Percentiles rank a stretch among this genome's conserved stretches.
Conservation (phyloP, 169 alveolate genomes). For the Babesia bovis region DNA sequence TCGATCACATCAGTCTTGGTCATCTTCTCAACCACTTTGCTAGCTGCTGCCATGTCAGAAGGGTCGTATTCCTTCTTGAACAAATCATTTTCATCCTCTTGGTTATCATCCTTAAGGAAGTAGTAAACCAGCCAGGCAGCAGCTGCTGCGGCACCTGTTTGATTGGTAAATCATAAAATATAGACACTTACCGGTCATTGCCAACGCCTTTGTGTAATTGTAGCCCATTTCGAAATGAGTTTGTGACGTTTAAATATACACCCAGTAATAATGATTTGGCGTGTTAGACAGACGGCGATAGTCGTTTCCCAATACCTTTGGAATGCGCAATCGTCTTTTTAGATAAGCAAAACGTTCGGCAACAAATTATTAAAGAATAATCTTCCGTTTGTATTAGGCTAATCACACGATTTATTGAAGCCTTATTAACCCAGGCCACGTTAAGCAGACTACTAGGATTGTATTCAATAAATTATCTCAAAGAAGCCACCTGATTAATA, state of each 20-base stretch:
- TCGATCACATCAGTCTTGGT: slow-evolving; percentile 67
- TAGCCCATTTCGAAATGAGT: slow-evolving; percentile 1
- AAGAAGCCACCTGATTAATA: too few species aligned
- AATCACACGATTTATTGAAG: too few species aligned
- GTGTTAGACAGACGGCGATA: too few species aligned
- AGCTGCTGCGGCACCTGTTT: slow-evolving; percentile 42
- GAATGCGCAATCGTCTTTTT: too few species aligned
- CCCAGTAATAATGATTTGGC: too few species aligned
- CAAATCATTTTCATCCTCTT: slow-evolving; percentile 40
- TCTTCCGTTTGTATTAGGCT: too few species aligned
- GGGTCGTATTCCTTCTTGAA: slow-evolving; percentile 27
- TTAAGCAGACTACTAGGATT: too few species aligned
- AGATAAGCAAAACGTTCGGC: too few species aligned
- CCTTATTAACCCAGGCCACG: too few species aligned
- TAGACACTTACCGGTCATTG: slow-evolving; percentile 35
- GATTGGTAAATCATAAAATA: neutral
- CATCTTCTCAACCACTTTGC: slow-evolving; percentile 50
- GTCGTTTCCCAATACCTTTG: too few species aligned
- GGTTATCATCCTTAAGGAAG: slow-evolving; percentile 30
- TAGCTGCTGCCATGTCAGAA: slow-evolving; percentile 16
- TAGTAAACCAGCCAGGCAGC: slow-evolving; percentile 35
- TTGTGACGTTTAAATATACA: neutral
- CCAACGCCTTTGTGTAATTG: slow-evolving; percentile 48
- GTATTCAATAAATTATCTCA: too few species aligned
- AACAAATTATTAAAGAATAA: too few species aligned